phyloP scores from a whole-genome alignment of 139 green algal species.

The Closterium sp. region DNA sequence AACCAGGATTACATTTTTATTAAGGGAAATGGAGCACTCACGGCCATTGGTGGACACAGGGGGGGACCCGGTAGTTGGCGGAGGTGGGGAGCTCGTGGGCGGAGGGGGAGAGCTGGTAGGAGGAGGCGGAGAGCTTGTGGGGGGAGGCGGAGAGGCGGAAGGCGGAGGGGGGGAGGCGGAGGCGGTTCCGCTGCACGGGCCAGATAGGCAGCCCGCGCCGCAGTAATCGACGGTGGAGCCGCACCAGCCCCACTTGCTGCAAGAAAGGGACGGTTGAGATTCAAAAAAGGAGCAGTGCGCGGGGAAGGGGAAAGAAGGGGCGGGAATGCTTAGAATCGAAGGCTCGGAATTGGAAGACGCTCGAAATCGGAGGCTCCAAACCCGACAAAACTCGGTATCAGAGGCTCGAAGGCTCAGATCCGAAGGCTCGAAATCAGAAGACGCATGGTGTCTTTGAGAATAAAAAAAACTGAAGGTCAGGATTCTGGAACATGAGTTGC shows the following conservation, averaged over 20 bases:
- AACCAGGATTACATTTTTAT: not conserved
- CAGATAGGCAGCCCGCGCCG: not conserved
- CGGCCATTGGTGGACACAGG: not conserved
- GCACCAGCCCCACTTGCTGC: conserved; percentile 15
- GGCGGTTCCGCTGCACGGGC: not conserved
- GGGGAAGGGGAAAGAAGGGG: too few relatives aligned
- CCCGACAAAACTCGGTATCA: too few relatives aligned
- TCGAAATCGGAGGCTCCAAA: too few relatives aligned
- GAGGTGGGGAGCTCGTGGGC: not conserved
- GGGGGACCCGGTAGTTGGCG: not conserved
- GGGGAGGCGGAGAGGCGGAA: not conserved
- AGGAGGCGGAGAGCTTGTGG: not conserved
- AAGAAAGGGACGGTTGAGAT: not conserved
- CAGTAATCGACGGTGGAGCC: conserved; percentile 16
- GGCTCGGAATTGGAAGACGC: too few relatives aligned
- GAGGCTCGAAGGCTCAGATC: too few relatives aligned
- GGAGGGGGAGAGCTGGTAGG: not conserved
- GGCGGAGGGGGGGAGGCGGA: not conserved
- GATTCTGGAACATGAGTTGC: too few relatives aligned
- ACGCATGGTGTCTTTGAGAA: too few relatives aligned
- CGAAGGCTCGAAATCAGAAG: too few relatives aligned
- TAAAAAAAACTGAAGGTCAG: too few relatives aligned
- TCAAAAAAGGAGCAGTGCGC: not conserved
- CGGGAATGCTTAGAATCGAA: too few relatives aligned
- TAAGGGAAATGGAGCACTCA: not conserved